Evolutionary conservation across 768 basidiomycete genomes (phyloP).

Genomic region (Leccinum longicurvipes): DNA sequence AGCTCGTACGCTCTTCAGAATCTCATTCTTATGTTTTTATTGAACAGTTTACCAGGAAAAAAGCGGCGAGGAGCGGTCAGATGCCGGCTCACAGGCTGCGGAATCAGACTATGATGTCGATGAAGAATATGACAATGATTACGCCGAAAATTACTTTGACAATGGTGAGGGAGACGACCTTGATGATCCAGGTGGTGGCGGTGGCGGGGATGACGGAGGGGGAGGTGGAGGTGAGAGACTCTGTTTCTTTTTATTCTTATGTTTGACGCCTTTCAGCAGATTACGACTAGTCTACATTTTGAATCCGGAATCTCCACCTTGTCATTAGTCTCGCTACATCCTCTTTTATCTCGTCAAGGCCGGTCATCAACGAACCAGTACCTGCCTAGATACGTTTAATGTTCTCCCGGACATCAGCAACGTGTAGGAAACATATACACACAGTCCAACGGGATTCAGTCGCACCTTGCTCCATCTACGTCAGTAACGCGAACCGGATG

Average conservation of each 20-base stretch:
- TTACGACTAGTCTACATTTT: constrained; percentile 23
- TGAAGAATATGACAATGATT: constrained; percentile 90
- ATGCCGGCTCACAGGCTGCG: constrained; percentile 59
- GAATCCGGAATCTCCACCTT: neutral
- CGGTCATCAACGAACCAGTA: neutral
- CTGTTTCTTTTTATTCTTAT: neutral
- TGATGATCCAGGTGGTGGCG: constrained; percentile 74
- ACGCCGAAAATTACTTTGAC: constrained; percentile 89
- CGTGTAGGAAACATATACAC: neutral
- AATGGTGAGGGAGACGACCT: constrained; percentile 81
- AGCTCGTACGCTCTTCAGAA: constrained; percentile 37
- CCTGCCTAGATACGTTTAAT: neutral
- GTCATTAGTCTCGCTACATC: constrained; percentile 1
- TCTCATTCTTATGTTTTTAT: neutral
- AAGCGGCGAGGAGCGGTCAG: constrained; percentile 66
- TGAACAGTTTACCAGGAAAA: constrained; percentile 47
- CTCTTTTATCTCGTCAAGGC: neutral
- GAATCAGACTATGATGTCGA: constrained; percentile 83
- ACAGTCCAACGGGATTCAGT: neutral
- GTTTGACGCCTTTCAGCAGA: constrained; percentile 11
- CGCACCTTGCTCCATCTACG: neutral
- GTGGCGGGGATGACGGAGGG: constrained; percentile 61
- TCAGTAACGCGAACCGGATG: neutral
- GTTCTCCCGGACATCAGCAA: neutral
- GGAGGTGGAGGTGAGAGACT: constrained; percentile 37